phyloP scores from a whole-genome alignment of 768 basidiomycete species.

The Pisolithus albus region DNA sequence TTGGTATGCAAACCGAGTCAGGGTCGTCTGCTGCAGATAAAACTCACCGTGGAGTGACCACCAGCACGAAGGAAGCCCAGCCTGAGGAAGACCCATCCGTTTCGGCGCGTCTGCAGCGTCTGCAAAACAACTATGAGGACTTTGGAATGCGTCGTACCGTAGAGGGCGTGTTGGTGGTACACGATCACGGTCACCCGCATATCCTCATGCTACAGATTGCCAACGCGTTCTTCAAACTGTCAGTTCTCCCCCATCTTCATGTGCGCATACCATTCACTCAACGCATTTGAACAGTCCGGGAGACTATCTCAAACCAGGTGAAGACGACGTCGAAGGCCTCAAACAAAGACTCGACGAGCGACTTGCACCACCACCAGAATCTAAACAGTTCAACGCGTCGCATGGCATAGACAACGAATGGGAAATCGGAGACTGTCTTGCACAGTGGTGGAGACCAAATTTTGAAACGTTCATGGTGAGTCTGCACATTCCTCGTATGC shows the following conservation, averaged over 20 bases:
- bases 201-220: conserved; percentile 98
- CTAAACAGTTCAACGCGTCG: conserved; percentile 66
- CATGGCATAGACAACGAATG: conserved; percentile 84
- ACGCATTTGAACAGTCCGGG: conserved; percentile 58
- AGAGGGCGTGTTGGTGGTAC: conserved; percentile 71
- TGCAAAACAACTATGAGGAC: conserved; percentile 95
- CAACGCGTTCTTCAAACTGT: conserved; percentile 99
- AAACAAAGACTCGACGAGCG: conserved; percentile 85
- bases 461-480: conserved; percentile 98
- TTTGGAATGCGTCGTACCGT: conserved; percentile 96
- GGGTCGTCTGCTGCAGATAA: background rate
- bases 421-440: conserved; percentile 95
- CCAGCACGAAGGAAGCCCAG: conserved; percentile 91
- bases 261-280: background rate
- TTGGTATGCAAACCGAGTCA: background rate
- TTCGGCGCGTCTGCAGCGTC: conserved; percentile 84
- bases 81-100: conserved; percentile 98
- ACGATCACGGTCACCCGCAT: conserved; percentile 96
- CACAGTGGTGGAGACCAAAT: conserved; percentile 97
- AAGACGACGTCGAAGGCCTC: conserved; percentile 87
- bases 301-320: conserved; percentile 96
- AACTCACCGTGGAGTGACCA: conserved; percentile 5
- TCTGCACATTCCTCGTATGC: conserved; percentile 7
- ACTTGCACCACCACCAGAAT: conserved; percentile 71
- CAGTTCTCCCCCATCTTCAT: conserved; percentile 25